phyloP scores from a whole-genome alignment of 108 stramenopile genomes.

The Fragilaria radians region DNA sequence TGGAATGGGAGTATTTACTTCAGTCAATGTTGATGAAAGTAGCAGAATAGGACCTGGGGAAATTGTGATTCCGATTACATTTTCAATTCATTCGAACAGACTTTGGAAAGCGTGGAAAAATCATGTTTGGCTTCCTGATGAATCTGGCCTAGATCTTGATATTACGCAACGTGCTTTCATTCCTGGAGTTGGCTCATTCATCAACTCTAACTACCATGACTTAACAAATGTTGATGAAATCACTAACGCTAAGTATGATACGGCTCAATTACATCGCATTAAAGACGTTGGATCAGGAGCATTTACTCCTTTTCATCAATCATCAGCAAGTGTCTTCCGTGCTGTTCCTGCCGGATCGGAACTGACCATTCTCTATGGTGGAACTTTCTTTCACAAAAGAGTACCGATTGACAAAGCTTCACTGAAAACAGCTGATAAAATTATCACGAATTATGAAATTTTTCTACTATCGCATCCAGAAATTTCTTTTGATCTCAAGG shows the following conservation, averaged over 20 bases:
- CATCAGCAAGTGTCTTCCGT: constrained; percentile 19
- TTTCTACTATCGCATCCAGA: constrained; percentile 8
- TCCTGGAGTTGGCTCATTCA: constrained; percentile 50
- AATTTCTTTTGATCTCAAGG: constrained; percentile 15
- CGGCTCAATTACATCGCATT: constrained; percentile 31
- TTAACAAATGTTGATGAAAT: constrained; percentile 35
- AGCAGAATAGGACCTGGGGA: constrained; percentile 27
- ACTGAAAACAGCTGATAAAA: constrained; percentile 27
- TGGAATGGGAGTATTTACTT: constrained; percentile 46
- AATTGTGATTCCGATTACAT: constrained; percentile 47
- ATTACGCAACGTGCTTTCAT: constrained; percentile 34
- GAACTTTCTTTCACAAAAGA: constrained; percentile 47
- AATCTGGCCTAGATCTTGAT: constrained; percentile 46
- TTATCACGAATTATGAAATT: constrained; percentile 29
- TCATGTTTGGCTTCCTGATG: constrained; percentile 27
- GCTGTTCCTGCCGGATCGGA: constrained; percentile 46
- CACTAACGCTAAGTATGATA: constrained; percentile 36
- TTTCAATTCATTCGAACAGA: too few relatives aligned
- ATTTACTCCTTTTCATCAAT: constrained; percentile 48
- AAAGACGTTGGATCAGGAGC: constrained; percentile 60
- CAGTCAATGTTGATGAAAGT: constrained; percentile 15
- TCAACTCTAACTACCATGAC: constrained; percentile 37
- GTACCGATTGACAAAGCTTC: constrained; percentile 31
- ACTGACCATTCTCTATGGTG: constrained; percentile 65
- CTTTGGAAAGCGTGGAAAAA: constrained; percentile 23